Evolutionary conservation across 257 asterid species (phyloP).

Genomic region (Forsythia viridissima): DNA sequence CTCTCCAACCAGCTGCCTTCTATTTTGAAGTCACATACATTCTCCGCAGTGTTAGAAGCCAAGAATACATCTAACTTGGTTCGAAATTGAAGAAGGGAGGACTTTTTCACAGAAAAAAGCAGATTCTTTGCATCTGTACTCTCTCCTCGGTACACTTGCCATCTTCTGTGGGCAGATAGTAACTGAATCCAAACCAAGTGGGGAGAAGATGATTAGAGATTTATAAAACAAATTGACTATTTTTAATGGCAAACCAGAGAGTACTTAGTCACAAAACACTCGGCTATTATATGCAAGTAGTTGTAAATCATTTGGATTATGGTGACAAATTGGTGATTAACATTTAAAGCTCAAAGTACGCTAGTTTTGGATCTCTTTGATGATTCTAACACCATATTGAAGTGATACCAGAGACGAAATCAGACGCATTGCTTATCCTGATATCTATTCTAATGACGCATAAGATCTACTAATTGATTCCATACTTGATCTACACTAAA

Average conservation of each 20-base stretch:
- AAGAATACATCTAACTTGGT: constrained; percentile 58
- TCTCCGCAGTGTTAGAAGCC: constrained; percentile 46
- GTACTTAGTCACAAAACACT: not conserved
- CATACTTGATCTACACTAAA: not conserved
- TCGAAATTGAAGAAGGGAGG: constrained; percentile 49
- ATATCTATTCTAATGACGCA: too few relatives aligned
- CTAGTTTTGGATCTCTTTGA: not conserved
- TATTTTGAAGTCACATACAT: constrained; percentile 51
- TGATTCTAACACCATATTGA: not conserved
- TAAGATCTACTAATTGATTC: too few relatives aligned
- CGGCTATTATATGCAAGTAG: not conserved
- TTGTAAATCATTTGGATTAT: not conserved
- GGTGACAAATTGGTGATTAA: not conserved
- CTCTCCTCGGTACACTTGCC: constrained; percentile 66
- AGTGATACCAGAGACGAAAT: too few relatives aligned
- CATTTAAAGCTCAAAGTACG: not conserved
- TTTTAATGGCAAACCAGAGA: not conserved
- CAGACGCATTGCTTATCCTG: too few relatives aligned
- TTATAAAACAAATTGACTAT: not conserved
- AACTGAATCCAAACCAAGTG: constrained; percentile 34
- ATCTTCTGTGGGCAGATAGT: constrained; percentile 64
- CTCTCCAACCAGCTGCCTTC: constrained; percentile 71
- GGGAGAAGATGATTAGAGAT: not conserved
- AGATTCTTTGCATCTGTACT: constrained; percentile 46
- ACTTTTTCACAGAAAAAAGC: constrained; percentile 56